phyloP scores from a whole-genome alignment of 106 monocot genomes.

The Apostasia ramifera region DNA sequence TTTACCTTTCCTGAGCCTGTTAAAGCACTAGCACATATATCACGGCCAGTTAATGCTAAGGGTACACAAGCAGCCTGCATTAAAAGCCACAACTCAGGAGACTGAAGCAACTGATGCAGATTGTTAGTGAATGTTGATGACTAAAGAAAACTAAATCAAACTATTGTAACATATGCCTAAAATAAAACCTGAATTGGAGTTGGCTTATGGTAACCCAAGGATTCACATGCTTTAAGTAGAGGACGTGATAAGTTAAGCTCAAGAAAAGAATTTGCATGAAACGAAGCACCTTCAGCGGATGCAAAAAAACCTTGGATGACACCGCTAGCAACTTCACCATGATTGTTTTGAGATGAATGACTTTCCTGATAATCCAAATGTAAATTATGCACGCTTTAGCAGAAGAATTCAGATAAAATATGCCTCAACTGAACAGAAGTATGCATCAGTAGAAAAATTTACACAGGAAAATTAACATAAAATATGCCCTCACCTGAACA shows the following conservation, averaged over 20 bases:
- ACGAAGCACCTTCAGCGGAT: slow-evolving; percentile 84
- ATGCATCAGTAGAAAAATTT: no score
- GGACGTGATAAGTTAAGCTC: slow-evolving; percentile 94
- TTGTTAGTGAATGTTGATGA: background rate
- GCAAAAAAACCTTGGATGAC: slow-evolving; percentile 46
- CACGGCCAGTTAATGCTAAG: slow-evolving; percentile 86
- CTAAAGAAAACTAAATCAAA: background rate
- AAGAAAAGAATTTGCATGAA: slow-evolving; percentile 83
- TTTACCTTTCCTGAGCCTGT: slow-evolving; percentile 98
- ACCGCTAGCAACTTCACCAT: slow-evolving; percentile 5
- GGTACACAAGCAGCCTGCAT: slow-evolving; percentile 94
- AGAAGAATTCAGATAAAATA: no score
- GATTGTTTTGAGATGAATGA: slow-evolving; percentile 17
- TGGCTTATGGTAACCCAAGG: slow-evolving; percentile 87
- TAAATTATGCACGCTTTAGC: background rate
- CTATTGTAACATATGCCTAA: background rate
- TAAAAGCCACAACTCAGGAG: background rate
- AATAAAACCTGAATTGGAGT: slow-evolving; percentile 87
- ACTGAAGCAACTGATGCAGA: background rate
- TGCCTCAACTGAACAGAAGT: background rate
- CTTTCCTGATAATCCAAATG: slow-evolving; percentile 19
- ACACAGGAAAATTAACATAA: no score
- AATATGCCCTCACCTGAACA: no score
- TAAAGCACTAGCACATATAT: slow-evolving; percentile 95
- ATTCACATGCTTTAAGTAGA: slow-evolving; percentile 86